These are phyloP conservation scores for Urochloa ruziziensis DNA, from an alignment of 176 grass and related monocot genomes.

Conservation along the genomic window DNA sequence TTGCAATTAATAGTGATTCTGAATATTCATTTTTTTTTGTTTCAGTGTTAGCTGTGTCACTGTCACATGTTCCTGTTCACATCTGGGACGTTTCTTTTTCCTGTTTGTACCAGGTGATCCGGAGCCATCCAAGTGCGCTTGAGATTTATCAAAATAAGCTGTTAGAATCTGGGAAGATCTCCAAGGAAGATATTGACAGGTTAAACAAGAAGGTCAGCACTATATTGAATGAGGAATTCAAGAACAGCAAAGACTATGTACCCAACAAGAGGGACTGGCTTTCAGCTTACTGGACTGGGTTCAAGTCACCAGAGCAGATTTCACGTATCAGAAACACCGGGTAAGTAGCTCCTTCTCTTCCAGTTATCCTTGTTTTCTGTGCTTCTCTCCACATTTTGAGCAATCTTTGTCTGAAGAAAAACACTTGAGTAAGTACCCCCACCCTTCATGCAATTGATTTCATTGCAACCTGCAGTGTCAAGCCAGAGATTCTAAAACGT, in stretches of 20 bases:
- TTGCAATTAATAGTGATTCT: neutral
- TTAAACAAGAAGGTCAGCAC: constrained; percentile 79
- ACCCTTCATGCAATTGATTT: constrained; percentile 26
- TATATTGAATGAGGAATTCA: constrained; percentile 87
- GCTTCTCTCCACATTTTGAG: constrained; percentile 18
- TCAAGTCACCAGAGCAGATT: constrained; percentile 98
- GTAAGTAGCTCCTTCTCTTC: constrained; percentile 43
- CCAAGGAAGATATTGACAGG: constrained; percentile 80
- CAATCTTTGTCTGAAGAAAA: neutral
- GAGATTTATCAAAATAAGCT: constrained; percentile 85
- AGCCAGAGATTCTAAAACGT: constrained; percentile 95
- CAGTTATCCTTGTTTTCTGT: neutral
- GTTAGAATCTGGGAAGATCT: constrained; percentile 71
- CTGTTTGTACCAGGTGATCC: constrained; percentile 57
- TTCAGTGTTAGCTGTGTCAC: neutral
- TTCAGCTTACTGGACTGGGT: constrained; percentile 97
- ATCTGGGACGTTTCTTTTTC: neutral
- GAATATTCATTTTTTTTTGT: neutral
- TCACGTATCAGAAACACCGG: constrained; percentile 95
- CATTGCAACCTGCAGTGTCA: constrained; percentile 56
- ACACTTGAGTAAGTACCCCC: neutral
- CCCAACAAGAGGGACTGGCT: constrained; percentile 95
- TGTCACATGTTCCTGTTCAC: neutral
- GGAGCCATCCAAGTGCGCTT: constrained; percentile 74
- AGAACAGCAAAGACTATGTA: constrained; percentile 85